A percentile compares a stretch with the other conserved stretches of the same genome.
These are phyloP conservation scores for Mycena leptocephala DNA, from an alignment of 768 basidiomycete species.

Conservation along the genomic window DNA sequence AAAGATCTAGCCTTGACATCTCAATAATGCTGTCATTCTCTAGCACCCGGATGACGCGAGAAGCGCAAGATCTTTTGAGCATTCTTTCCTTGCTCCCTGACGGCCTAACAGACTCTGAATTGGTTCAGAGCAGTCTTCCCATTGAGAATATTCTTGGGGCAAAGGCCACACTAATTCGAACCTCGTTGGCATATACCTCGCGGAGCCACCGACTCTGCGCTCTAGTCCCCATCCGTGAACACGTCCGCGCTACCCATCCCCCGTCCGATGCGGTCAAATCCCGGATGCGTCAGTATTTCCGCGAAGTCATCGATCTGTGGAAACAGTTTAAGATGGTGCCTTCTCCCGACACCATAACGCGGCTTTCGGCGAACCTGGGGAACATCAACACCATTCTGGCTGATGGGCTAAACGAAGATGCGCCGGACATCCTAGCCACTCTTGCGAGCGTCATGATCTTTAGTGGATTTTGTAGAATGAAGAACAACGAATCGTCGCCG, in stretches of 20 bases:
- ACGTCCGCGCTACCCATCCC: not conserved
- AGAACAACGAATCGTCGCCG: not conserved
- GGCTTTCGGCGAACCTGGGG: not conserved
- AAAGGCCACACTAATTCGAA: conserved; percentile 14
- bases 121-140: not conserved
- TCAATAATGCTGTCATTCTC: conserved; percentile 20
- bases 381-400: not conserved
- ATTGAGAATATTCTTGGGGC: not conserved
- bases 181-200: conserved; percentile 10
- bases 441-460: not conserved
- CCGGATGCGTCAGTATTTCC: not conserved
- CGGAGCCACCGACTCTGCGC: not conserved
- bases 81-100: conserved; percentile 23
- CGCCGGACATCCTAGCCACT: not conserved
- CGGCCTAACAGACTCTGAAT: conserved; percentile 14
- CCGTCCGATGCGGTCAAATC: not conserved
- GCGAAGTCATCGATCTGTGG: conserved; percentile 6
- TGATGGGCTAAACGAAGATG: not conserved
- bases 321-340: not conserved
- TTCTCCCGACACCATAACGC: not conserved
- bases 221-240: conserved; percentile 20
- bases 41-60: conserved; percentile 4
- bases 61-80: not conserved
- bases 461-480: not conserved
- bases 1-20: conserved; percentile 5